Evolutionary conservation across 1,284 basidiomycete genomes (phyloP).

Genomic region (Leccinum griseonigrum): DNA sequence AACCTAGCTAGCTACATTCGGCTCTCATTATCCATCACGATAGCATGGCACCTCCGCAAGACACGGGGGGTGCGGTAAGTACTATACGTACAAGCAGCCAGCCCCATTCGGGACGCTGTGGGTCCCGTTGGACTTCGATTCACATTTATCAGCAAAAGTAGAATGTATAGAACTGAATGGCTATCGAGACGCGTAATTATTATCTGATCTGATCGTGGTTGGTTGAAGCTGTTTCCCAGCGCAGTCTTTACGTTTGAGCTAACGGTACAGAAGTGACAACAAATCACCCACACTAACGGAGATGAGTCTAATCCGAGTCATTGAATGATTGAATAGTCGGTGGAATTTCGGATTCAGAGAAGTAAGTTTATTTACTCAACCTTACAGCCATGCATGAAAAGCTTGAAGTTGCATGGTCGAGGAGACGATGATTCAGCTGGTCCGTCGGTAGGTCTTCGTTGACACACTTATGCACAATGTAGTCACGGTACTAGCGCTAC

Average conservation of each 20-base stretch:
- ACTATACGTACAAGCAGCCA: not conserved
- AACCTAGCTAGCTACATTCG: not conserved
- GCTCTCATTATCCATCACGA: not conserved
- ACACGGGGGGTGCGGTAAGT: not conserved
- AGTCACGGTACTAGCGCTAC: not conserved
- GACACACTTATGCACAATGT: not conserved
- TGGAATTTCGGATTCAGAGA: not conserved
- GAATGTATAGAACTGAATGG: not conserved
- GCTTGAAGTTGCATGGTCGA: not conserved
- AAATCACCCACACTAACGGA: not conserved
- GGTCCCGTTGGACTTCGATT: not conserved
- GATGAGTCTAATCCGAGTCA: not conserved
- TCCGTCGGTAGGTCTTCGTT: not conserved
- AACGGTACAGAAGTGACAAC: not conserved
- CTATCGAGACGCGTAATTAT: not conserved
- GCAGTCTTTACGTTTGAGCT: not conserved
- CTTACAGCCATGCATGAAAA: not conserved
- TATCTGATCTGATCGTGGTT: not conserved
- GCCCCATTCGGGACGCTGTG: not conserved
- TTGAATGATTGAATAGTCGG: not conserved
- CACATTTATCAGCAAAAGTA: not conserved
- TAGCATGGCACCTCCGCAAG: not conserved
- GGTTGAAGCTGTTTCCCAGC: not conserved
- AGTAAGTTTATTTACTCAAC: not conserved
- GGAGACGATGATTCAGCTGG: not conserved